Base-by-base conservation (phyloP, 2,329 filamentous ascomycete species). In the Verticillium albo-atrum region DNA sequence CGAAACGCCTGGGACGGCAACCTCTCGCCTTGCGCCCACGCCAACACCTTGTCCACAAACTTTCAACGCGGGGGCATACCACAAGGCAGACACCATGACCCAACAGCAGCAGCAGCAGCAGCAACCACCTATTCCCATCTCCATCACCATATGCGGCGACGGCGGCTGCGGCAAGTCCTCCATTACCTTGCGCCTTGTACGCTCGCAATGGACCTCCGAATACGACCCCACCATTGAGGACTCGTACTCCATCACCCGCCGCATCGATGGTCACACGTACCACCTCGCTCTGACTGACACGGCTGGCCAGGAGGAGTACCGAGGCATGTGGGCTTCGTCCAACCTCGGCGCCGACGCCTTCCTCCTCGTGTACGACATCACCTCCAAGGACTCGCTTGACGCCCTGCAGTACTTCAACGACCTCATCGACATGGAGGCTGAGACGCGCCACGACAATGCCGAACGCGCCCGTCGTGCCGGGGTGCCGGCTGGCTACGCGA, bases 261-360 rank as follows among this genome's bases (percentile, higher is more conserved):
- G 82, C 67, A 87, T 95, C 72, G 90, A 94, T 68, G 91, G 91
- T 69, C 82, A 94, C 57, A 87, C 85, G 56, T 94, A 93, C 80
- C 89, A 91, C 73, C 86, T 95, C 35, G 82, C 83, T 55, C 82
- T 95, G 55, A 94, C 90, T 61, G 91, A 95, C 78, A 94, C 91
- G 1, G 91, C 91, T 27, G 91, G 91, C n/a, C 91, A 95, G 73
- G 91, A 95, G 76, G 91, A 95, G 76, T 95, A 95, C 77, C 88
- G 91, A 65, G 88, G 89, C 67, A 90, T 95, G 80, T 95, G 91
- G 91, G 90, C 89, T 1, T 82, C 86, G 34, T 88, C 87, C 26
- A 94, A 93, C 72, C 84, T 94, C 17, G 83, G 85, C 70, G 89
- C 89, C 62, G 91, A 95, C 71, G 91, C 90, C 63, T 95, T 94